Evolutionary conservation across 2,329 filamentous ascomycete species (phyloP).

Genomic region (Albophoma yamanashiensis): DNA sequence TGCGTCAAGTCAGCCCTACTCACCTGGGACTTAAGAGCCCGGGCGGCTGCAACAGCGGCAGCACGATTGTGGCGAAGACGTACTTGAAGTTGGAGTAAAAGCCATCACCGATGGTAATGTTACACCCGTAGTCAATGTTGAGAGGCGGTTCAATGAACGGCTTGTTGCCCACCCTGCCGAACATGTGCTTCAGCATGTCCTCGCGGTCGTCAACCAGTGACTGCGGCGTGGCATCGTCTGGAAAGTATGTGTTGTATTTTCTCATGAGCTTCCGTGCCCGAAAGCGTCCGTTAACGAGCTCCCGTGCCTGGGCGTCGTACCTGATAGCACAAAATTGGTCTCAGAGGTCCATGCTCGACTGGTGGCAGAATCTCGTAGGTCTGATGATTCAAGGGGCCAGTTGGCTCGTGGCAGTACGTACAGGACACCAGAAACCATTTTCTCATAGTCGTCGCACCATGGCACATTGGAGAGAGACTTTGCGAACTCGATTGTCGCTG

Average conservation of each 20-base stretch:
- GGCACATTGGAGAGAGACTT: slow-evolving; percentile 38
- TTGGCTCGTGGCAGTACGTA: slow-evolving; percentile 17
- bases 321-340: slow-evolving; percentile 16
- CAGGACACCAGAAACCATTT: slow-evolving; percentile 55
- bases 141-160: slow-evolving; percentile 51
- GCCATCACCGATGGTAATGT: slow-evolving; percentile 48
- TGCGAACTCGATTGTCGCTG: slow-evolving; percentile 30
- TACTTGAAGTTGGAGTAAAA: slow-evolving; percentile 48
- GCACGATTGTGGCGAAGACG: not conserved
- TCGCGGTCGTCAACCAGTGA: slow-evolving; percentile 28
- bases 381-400: not conserved
- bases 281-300: slow-evolving; percentile 39
- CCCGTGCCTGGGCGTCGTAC: slow-evolving; percentile 37
- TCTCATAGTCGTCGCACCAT: slow-evolving; percentile 51
- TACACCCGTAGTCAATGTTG: slow-evolving; percentile 55
- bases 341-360: not conserved
- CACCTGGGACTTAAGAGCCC: not conserved
- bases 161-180: slow-evolving; percentile 39
- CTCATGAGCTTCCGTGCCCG: slow-evolving; percentile 43
- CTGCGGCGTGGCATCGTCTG: slow-evolving; percentile 31
- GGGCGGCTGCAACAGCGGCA: not conserved
- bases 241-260: slow-evolving; percentile 48
- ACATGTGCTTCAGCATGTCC: slow-evolving; percentile 34
- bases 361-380: not conserved
- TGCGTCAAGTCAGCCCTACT: slow-evolving; percentile 7